Evolutionary conservation across 495 filamentous ascomycete genomes (phyloP), one percentile per base, ranked within the genome.

Genomic region (Xylaria scruposa): DNA sequence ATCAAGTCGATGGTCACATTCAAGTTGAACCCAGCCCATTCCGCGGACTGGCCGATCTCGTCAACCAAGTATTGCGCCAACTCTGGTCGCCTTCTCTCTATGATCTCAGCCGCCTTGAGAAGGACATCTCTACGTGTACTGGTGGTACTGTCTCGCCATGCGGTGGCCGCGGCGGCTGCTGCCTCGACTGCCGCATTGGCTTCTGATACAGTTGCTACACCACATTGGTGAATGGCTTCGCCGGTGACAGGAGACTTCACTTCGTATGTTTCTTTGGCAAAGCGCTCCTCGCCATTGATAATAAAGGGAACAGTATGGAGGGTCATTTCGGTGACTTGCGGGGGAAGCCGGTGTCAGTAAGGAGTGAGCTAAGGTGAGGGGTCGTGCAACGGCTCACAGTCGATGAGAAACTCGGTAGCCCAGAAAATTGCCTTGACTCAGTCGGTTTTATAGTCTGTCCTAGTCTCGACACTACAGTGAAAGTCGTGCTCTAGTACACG

Each of bases 251-350:
- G 94, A 62, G 85, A 90, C 67, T 81, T 81, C 62, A 97, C 89
- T 54, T 89, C 84, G 82, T 93, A 95, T 21, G 87, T 90, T 62
- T 84, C 84, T 12, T 86, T 76, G 31, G 88, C 88, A 59, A 83
- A 82, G 65, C 89, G 80, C 68, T 92, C 90, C 77, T 91, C 84
- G 81, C 91, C 91, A 73, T 91, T 89, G 82, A 95, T 92, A 67
- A 91, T 85, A 74, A 96, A 90, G 49, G 93, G 93, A 26, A 92
- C 81, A 1, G 79, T 80, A 73, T 81, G 81, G 29, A 33, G 63
- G 3, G 74, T 65, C 78, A 79, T 79, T 60, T 68, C 56, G 68
- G 60, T 33, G 69, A 47, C 64, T 19, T 63, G 71, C 53, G 64
- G 46, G 46, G 65, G 70, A 60, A 70, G 31, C 29, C 13, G 49